Evolutionary conservation across 345 rosid species (phyloP).

Genomic region (Hibiscus syriacus): DNA sequence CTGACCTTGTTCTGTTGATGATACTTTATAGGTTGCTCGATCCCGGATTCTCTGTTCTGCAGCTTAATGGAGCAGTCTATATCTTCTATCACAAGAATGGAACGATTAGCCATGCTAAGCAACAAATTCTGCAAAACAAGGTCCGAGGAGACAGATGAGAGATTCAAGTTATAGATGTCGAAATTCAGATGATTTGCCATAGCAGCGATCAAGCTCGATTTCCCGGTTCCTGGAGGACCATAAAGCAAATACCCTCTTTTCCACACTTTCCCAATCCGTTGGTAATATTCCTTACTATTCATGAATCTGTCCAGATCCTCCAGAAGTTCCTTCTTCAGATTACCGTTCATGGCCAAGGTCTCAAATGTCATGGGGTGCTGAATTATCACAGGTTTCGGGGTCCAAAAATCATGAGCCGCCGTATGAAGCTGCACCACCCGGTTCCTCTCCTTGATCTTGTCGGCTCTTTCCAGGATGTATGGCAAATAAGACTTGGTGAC

Average conservation of each 20-base stretch:
- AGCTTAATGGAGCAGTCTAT: constrained; percentile 4
- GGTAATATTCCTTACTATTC: constrained; percentile 19
- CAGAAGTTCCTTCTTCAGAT: not conserved
- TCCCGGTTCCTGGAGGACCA: constrained; percentile 39
- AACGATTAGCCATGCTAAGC: constrained; percentile 5
- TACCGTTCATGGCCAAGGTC: constrained; percentile 10
- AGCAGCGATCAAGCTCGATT: constrained; percentile 41
- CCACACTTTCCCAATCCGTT: constrained; percentile 29
- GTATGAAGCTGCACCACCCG: constrained; percentile 6
- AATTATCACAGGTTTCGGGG: not conserved
- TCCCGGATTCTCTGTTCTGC: constrained; percentile 1
- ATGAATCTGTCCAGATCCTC: constrained; percentile 12
- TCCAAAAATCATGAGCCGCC: not conserved
- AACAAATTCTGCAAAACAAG: constrained; percentile 7
- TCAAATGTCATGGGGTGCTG: constrained; percentile 11
- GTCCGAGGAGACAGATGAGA: constrained; percentile 9
- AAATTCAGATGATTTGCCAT: constrained; percentile 25
- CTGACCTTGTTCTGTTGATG: constrained; percentile 4
- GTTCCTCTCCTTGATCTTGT: constrained; percentile 1
- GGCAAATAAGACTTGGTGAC: constrained; percentile 5
- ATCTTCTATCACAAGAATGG: constrained; percentile 10
- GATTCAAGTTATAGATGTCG: constrained; percentile 12
- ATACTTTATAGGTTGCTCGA: not conserved
- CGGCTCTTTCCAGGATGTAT: not conserved
- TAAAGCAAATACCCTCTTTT: constrained; percentile 29